Evolutionary conservation across 768 basidiomycete genomes (phyloP).

Genomic region (Leccinum uliginosum): DNA sequence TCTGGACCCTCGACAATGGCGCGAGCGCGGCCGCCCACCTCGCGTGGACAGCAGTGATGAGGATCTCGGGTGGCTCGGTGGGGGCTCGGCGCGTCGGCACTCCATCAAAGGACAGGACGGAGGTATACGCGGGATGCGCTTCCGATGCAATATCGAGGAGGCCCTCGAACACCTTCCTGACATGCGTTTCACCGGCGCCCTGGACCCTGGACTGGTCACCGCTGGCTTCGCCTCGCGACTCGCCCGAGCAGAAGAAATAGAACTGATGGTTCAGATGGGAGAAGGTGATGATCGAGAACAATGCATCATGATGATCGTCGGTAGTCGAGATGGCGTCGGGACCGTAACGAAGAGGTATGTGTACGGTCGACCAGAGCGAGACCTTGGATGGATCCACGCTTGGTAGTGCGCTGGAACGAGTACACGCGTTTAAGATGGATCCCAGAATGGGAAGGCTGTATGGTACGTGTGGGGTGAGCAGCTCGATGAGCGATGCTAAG

Average conservation of each 20-base stretch:
- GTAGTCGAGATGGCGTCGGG: neutral
- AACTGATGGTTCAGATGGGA: slow-evolving; percentile 12
- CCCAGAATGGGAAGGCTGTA: slow-evolving; percentile 16
- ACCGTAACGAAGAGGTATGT: neutral
- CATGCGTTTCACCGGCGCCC: slow-evolving; percentile 10
- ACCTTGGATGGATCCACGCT: slow-evolving; percentile 14
- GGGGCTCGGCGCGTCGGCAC: neutral
- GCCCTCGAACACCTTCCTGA: slow-evolving; percentile 11
- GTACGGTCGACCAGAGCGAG: slow-evolving; percentile 19
- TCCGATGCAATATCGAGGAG: slow-evolving; percentile 2
- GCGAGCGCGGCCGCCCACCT: slow-evolving; percentile 13
- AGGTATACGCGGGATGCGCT: neutral
- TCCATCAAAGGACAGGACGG: neutral
- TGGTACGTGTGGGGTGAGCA: slow-evolving; percentile 14
- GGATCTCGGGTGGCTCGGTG: slow-evolving; percentile 11
- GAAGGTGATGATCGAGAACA: slow-evolving; percentile 20
- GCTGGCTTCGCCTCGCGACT: neutral
- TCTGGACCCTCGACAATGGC: slow-evolving; percentile 2
- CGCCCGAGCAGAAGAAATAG: slow-evolving; percentile 17
- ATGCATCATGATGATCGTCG: neutral
- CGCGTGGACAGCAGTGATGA: slow-evolving; percentile 1
- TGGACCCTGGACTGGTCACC: neutral
- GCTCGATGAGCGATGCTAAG: slow-evolving; percentile 4
- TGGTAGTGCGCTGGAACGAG: slow-evolving; percentile 10
- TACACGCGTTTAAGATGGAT: slow-evolving; percentile 14